A percentile compares a stretch with the other conserved stretches of the same genome.
phyloP scores from a whole-genome alignment of 1,284 basidiomycete genomes.

The Trichosporon inkin region DNA sequence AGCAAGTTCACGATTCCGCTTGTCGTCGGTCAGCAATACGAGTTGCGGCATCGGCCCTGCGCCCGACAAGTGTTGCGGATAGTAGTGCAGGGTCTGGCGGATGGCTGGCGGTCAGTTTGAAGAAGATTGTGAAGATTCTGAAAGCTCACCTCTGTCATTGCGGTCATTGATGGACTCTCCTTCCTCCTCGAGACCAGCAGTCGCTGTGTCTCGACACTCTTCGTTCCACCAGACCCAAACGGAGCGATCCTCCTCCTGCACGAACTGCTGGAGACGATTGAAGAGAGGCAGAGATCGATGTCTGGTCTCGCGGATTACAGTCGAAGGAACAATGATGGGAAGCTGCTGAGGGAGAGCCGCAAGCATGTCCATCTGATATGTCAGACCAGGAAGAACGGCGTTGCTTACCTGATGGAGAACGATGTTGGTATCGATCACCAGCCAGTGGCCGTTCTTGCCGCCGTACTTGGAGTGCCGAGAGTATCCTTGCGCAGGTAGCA shows the following conservation, averaged over 20 bases:
- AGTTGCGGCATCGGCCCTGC: conserved; percentile 61
- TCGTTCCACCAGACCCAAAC: conserved; percentile 89
- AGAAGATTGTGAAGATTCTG: neutral
- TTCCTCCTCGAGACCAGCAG: conserved; percentile 23
- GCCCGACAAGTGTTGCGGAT: conserved; percentile 65
- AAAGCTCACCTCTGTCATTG: conserved; percentile 73
- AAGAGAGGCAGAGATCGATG: conserved; percentile 90
- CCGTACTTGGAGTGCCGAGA: conserved; percentile 51
- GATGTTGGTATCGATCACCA: conserved; percentile 93
- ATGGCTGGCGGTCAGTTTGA: conserved; percentile 59
- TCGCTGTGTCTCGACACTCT: conserved; percentile 61
- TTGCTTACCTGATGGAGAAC: conserved; percentile 75
- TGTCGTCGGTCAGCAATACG: conserved; percentile 84
- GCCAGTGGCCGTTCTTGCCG: conserved; percentile 60
- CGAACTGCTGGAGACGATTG: conserved; percentile 79
- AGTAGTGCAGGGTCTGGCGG: conserved; percentile 78
- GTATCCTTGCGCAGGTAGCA: conserved; percentile 57
- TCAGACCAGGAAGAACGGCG: neutral
- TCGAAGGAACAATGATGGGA: conserved; percentile 86
- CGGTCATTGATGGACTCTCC: conserved; percentile 68
- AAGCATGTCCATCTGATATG: conserved; percentile 78
- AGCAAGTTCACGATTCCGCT: conserved; percentile 74
- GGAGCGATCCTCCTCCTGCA: conserved; percentile 70
- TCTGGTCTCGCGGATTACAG: conserved; percentile 91
- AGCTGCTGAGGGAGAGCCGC: conserved; percentile 68